These are phyloP conservation scores for Letharia columbiana DNA, from an alignment of 495 filamentous ascomycete genomes.

Conservation along the genomic window DNA sequence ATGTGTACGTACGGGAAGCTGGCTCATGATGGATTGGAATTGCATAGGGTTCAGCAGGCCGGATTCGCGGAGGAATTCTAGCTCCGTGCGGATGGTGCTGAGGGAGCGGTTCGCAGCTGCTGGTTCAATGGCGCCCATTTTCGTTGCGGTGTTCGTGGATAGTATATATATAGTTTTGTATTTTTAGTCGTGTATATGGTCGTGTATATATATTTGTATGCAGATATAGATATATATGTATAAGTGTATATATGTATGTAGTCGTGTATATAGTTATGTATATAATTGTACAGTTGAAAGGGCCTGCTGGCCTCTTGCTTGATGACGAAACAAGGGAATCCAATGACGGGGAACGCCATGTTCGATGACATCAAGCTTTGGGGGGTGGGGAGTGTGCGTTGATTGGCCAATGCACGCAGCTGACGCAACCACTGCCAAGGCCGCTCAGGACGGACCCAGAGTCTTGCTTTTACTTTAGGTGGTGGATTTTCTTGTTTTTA, in stretches of 20 bases:
- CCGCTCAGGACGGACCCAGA: too few relatives aligned
- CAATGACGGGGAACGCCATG: neutral
- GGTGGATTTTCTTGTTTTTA: too few relatives aligned
- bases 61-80: conserved; percentile 30
- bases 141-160: neutral
- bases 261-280: too few relatives aligned
- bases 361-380: neutral
- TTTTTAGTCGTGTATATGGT: too few relatives aligned
- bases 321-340: neutral
- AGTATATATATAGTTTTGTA: too few relatives aligned
- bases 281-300: too few relatives aligned
- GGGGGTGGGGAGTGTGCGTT: neutral
- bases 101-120: conserved; percentile 31
- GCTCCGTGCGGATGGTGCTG: conserved; percentile 31
- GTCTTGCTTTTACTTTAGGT: too few relatives aligned
- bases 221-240: too few relatives aligned
- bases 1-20: conserved; percentile 26
- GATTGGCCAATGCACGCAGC: neutral
- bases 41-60: conserved; percentile 26
- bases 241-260: too few relatives aligned
- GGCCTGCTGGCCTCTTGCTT: neutral
- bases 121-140: conserved; percentile 24
- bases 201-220: too few relatives aligned
- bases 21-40: conserved; percentile 30
- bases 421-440: too few relatives aligned